Conservation (phyloP, 2,329 filamentous ascomycete genomes). For the Talaromyces sp. region DNA sequence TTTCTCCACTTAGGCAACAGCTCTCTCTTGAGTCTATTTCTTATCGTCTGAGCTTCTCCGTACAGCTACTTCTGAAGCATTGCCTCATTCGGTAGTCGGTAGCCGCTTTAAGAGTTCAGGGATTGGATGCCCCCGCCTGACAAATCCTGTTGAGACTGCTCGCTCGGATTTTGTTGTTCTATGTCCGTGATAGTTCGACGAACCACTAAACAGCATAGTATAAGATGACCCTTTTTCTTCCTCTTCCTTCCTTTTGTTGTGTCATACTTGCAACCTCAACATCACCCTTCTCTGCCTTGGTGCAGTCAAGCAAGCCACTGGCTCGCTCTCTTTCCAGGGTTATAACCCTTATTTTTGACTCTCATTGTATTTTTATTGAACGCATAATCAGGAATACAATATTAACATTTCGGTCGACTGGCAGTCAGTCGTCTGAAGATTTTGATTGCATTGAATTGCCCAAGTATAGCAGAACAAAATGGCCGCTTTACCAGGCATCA, state of each 20-base stretch:
- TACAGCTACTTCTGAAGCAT: background rate
- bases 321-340: background rate
- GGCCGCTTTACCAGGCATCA: conserved; percentile 1
- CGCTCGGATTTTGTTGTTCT: background rate
- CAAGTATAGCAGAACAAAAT: background rate
- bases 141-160: too few relatives aligned
- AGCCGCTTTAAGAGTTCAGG: background rate
- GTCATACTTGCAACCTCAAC: background rate
- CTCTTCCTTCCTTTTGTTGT: background rate
- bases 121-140: background rate
- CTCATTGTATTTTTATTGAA: background rate
- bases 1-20: too few relatives aligned
- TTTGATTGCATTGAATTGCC: background rate
- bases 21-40: too few relatives aligned
- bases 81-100: background rate
- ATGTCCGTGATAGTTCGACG: too few relatives aligned
- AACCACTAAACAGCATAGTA: too few relatives aligned
- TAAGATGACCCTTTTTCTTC: too few relatives aligned
- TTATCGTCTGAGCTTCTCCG: too few relatives aligned
- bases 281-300: background rate
- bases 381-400: background rate
- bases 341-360: background rate
- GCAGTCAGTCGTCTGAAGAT: background rate
- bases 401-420: background rate
- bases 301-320: background rate